Evolutionary conservation across 176 grass and related monocot genomes (phyloP).

Genomic region (Phoenix roebelenii): DNA sequence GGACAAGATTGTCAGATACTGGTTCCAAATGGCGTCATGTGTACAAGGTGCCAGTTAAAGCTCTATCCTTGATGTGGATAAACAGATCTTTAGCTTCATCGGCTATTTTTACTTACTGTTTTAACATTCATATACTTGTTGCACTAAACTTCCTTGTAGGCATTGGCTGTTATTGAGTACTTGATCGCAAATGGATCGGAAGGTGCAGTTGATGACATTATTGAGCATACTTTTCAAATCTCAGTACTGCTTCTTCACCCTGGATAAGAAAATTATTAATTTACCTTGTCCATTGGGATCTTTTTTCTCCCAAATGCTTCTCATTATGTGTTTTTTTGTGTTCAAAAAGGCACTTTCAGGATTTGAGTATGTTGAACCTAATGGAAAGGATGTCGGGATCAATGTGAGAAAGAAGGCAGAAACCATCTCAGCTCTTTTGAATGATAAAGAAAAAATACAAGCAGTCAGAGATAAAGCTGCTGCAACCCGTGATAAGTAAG

Average conservation of each 20-base stretch:
- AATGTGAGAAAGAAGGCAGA: slow-evolving; percentile 70
- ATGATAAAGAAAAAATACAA: slow-evolving; percentile 67
- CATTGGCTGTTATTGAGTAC: slow-evolving; percentile 61
- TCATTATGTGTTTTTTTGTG: slow-evolving; percentile 2
- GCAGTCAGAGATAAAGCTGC: slow-evolving; percentile 52
- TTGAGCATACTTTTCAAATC: slow-evolving; percentile 52
- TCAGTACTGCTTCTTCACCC: slow-evolving; percentile 19
- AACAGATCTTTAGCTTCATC: neutral
- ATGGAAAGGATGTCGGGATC: slow-evolving; percentile 60
- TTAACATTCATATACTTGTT: neutral
- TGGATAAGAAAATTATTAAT: neutral
- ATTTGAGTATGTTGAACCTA: slow-evolving; percentile 58
- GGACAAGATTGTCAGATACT: slow-evolving; percentile 46
- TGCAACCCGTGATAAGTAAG: slow-evolving; percentile 55
- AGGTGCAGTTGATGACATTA: slow-evolving; percentile 40
- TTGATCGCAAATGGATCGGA: slow-evolving; percentile 67
- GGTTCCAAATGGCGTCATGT: slow-evolving; percentile 61
- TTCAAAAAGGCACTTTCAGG: slow-evolving; percentile 31
- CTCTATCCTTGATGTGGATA: neutral
- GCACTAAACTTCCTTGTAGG: slow-evolving; percentile 24
- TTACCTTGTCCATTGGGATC: neutral
- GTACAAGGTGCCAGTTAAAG: slow-evolving; percentile 50
- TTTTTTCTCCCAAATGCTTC: neutral
- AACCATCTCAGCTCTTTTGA: slow-evolving; percentile 42
- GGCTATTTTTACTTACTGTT: neutral